Evolutionary conservation across 2,329 filamentous ascomycete species (phyloP).

Genomic region (Diaporthe sp.): DNA sequence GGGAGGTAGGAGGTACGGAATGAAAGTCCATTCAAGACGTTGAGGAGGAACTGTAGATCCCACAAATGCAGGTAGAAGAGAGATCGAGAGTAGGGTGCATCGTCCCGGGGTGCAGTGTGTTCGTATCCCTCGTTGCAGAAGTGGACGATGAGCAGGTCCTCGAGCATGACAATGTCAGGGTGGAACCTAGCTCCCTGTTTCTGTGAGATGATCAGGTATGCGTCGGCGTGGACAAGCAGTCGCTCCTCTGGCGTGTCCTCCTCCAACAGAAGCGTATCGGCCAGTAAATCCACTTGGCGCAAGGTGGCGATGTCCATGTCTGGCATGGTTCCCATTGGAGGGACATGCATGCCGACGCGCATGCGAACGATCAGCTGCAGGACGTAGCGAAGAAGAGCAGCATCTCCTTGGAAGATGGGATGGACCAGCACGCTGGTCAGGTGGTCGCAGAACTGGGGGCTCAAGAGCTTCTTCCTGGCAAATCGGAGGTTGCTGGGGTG

Average conservation of each 20-base stretch:
- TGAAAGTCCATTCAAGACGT: neutral
- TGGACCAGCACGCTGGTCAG: slow-evolving; percentile 5
- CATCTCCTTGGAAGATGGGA: slow-evolving; percentile 18
- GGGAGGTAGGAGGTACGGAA: neutral
- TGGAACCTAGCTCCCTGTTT: neutral
- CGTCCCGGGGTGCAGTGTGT: neutral
- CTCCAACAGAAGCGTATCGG: neutral
- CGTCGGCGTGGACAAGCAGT: neutral
- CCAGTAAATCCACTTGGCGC: neutral
- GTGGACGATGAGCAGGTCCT: neutral
- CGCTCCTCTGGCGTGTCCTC: neutral
- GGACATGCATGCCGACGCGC: slow-evolving; percentile 10
- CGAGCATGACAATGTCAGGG: slow-evolving; percentile 9
- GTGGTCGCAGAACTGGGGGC: neutral
- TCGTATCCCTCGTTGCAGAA: neutral
- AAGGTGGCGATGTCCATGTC: neutral
- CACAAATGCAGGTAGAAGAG: slow-evolving; percentile 25
- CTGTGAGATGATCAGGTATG: slow-evolving; percentile 10
- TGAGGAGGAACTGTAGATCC: slow-evolving; percentile 13
- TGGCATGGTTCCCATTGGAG: slow-evolving; percentile 12
- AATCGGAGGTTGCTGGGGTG: neutral
- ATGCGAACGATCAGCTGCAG: slow-evolving; percentile 2
- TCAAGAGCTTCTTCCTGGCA: neutral
- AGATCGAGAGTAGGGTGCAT: neutral
- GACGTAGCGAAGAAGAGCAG: neutral